Conservation (phyloP, 371 early-diverging fungal species). For the Mycotypha africana region DNA sequence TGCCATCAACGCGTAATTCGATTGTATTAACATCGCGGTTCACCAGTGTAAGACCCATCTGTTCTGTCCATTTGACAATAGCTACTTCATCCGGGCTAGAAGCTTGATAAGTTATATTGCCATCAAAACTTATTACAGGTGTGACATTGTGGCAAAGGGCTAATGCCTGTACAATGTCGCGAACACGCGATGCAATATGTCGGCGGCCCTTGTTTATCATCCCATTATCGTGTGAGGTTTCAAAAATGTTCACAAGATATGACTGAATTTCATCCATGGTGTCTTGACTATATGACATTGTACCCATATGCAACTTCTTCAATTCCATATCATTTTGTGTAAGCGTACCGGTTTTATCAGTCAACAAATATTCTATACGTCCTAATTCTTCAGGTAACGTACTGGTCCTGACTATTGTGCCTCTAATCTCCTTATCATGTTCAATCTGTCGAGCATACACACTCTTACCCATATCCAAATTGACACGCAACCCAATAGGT, state of each 20-base stretch:
- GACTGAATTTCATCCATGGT: constrained; percentile 83
- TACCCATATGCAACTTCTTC: constrained; percentile 96
- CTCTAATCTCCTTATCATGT: constrained; percentile 74
- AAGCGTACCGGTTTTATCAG: constrained; percentile 99
- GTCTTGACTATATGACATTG: constrained; percentile 88
- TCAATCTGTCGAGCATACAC: constrained; percentile 86
- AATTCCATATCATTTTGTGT: constrained; percentile 99
- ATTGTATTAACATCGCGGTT: constrained; percentile 73
- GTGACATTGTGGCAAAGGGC: constrained; percentile 92
- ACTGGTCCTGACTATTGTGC: constrained; percentile 91
- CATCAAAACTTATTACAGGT: constrained; percentile 54
- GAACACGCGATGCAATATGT: constrained; percentile 72
- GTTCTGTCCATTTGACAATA: constrained; percentile 95
- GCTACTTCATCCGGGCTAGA: constrained; percentile 99
- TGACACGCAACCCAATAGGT: constrained; percentile 96
- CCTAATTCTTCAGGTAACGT: constrained; percentile 99
- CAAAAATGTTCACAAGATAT: constrained; percentile 58
- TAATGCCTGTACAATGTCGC: constrained; percentile 82
- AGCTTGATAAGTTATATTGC: constrained; percentile 83
- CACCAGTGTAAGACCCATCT: constrained; percentile 83
- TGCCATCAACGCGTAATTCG: constrained; percentile 52
- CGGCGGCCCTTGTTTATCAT: constrained; percentile 34
- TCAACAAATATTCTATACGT: constrained; percentile 92
- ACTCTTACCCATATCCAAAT: constrained; percentile 96
- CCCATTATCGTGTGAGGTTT: constrained; percentile 1